Conservation (phyloP, 192 early-diverging fungal species). For the Entomortierella lignicola region DNA sequence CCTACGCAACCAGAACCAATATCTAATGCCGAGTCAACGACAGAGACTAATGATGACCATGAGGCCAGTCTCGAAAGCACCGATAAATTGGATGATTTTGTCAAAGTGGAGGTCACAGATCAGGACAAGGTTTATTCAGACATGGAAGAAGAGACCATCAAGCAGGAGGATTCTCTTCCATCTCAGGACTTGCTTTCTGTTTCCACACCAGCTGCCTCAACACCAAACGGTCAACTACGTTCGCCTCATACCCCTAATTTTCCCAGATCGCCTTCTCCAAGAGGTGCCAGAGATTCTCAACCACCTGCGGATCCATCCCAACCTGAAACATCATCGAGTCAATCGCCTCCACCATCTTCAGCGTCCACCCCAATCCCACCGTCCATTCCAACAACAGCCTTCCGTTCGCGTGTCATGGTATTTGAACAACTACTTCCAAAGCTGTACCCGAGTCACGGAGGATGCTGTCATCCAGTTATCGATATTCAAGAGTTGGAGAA, state of each 20-base stretch:
- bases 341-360: not conserved
- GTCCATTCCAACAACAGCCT: conserved; percentile 62
- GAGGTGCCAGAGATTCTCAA: conserved; percentile 10
- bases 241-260: conserved; percentile 39
- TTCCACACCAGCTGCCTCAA: conserved; percentile 21
- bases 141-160: conserved; percentile 20
- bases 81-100: conserved; percentile 1
- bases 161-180: conserved; percentile 41
- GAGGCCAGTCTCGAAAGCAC: not conserved
- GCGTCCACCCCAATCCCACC: conserved; percentile 6
- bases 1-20: conserved; percentile 2
- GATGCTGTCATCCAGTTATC: conserved; percentile 56
- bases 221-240: conserved; percentile 26
- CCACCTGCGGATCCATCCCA: conserved; percentile 5
- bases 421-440: conserved; percentile 80
- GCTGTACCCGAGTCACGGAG: conserved; percentile 58
- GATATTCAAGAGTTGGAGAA: conserved; percentile 34
- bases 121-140: conserved; percentile 10
- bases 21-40: conserved; percentile 10
- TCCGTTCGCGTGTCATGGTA: conserved; percentile 77
- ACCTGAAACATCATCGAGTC: not conserved
- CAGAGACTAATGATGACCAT: not conserved
- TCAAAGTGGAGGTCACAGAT: conserved; percentile 35
- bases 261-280: conserved; percentile 22
- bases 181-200: conserved; percentile 13